Percentiles rank a stretch among this genome's conserved stretches.
These are phyloP conservation scores for Diaporthe vexans DNA, from an alignment of 2,329 filamentous ascomycete genomes.

Conservation along the genomic window DNA sequence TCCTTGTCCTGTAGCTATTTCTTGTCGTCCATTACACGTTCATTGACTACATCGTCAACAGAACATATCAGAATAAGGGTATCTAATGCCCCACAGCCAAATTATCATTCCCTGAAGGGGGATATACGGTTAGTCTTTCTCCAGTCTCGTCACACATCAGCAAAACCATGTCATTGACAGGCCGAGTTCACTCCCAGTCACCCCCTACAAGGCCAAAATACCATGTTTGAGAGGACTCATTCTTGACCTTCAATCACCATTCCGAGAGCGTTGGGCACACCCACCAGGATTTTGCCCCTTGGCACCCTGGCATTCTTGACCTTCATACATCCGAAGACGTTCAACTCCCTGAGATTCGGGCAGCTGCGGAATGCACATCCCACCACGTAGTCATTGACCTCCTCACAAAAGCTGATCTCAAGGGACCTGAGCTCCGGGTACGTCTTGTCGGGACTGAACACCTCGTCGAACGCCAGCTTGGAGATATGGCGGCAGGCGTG, in stretches of 20 bases:
- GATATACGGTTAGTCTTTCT: neutral
- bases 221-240: neutral
- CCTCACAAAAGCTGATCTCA: constrained; percentile 83
- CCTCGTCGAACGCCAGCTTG: constrained; percentile 77
- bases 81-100: constrained; percentile 5
- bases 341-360: constrained; percentile 70
- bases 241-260: constrained; percentile 70
- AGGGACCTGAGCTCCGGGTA: constrained; percentile 80
- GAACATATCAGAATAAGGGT: neutral
- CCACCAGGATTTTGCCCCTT: constrained; percentile 68
- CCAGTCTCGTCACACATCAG: neutral
- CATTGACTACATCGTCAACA: neutral
- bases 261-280: constrained; percentile 70
- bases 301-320: constrained; percentile 68
- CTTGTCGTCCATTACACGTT: neutral
- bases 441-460: constrained; percentile 71
- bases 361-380: constrained; percentile 75
- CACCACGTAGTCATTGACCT: constrained; percentile 75
- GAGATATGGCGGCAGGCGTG: constrained; percentile 88
- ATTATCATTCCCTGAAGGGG: neutral
- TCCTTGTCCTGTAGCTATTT: neutral
- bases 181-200: neutral
- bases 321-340: constrained; percentile 77
- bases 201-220: no score
- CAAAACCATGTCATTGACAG: neutral